phyloP scores from a whole-genome alignment of 1,284 basidiomycete species.

The Heterobasidion parviporum region DNA sequence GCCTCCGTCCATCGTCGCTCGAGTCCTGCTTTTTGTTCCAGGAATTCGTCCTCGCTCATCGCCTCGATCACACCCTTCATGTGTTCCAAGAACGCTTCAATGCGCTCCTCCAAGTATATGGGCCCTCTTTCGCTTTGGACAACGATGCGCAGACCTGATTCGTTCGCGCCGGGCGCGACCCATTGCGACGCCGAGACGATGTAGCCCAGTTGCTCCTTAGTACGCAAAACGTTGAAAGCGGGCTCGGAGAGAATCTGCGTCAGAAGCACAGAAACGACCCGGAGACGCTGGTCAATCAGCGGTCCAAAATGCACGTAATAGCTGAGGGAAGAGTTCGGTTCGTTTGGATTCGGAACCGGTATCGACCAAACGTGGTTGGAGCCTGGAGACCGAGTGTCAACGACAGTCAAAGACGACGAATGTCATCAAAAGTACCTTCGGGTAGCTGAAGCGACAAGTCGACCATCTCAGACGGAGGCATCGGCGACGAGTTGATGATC shows the following conservation, averaged over 20 bases:
- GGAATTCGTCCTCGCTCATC: constrained; percentile 48
- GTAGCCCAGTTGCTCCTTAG: constrained; percentile 95
- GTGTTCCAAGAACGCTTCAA: constrained; percentile 79
- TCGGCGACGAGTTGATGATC: constrained; percentile 51
- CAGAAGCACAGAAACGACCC: constrained; percentile 54
- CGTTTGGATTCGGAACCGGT: constrained; percentile 77
- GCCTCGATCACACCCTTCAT: constrained; percentile 41
- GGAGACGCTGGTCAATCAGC: constrained; percentile 42
- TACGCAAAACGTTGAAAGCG: constrained; percentile 91
- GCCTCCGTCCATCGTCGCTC: constrained; percentile 66
- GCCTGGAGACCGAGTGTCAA: constrained; percentile 28
- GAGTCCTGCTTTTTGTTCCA: constrained; percentile 44
- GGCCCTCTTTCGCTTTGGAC: constrained; percentile 88
- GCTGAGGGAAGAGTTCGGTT: constrained; percentile 80
- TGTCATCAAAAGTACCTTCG: constrained; percentile 31
- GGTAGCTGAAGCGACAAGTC: constrained; percentile 67
- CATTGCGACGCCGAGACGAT: constrained; percentile 61
- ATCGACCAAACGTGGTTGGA: constrained; percentile 67
- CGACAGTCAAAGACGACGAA: constrained; percentile 3
- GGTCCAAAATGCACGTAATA: constrained; percentile 77
- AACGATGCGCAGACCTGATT: constrained; percentile 78
- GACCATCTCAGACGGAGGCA: constrained; percentile 48
- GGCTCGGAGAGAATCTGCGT: constrained; percentile 83
- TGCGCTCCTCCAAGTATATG: constrained; percentile 80
- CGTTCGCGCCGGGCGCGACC: constrained; percentile 51